Evolutionary conservation across 495 filamentous ascomycete genomes (phyloP).

Genomic region (Clavariopsis aquatica): DNA sequence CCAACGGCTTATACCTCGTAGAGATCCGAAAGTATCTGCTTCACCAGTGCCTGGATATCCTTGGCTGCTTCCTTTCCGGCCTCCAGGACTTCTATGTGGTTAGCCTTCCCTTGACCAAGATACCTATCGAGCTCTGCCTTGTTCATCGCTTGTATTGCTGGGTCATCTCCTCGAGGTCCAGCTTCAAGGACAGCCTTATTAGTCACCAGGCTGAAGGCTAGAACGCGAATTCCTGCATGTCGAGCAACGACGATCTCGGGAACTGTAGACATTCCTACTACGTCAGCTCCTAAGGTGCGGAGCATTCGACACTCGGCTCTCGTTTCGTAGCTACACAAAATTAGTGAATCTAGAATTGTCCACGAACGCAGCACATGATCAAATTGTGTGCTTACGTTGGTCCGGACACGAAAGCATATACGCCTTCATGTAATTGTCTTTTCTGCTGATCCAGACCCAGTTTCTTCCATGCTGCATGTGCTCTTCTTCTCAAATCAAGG

Average conservation of each 20-base stretch:
- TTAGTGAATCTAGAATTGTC: constrained; percentile 7
- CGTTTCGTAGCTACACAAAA: constrained; percentile 64
- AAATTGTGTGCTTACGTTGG: constrained; percentile 56
- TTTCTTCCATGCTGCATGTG: constrained; percentile 63
- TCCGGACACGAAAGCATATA: constrained; percentile 73
- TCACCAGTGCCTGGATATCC: constrained; percentile 61
- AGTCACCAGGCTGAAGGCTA: constrained; percentile 76
- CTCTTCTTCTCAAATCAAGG: constrained; percentile 61
- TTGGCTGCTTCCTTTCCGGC: constrained; percentile 62
- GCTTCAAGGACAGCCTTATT: constrained; percentile 69
- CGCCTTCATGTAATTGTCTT: constrained; percentile 66
- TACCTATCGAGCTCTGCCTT: constrained; percentile 56
- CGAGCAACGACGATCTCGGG: constrained; percentile 75
- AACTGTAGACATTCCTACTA: constrained; percentile 79
- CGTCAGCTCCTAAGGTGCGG: constrained; percentile 63
- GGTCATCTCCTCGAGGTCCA: constrained; percentile 61
- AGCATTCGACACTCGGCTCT: constrained; percentile 77
- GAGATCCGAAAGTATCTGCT: constrained; percentile 44
- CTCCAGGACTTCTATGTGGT: constrained; percentile 72
- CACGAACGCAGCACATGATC: too few relatives aligned
- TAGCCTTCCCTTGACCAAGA: constrained; percentile 65
- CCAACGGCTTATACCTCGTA: constrained; percentile 5
- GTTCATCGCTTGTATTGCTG: constrained; percentile 44
- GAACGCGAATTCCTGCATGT: constrained; percentile 67
- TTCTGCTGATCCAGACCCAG: constrained; percentile 47